Evolutionary conservation across 2,329 filamentous ascomycete species (phyloP).

Genomic region (Fusarium napiforme): DNA sequence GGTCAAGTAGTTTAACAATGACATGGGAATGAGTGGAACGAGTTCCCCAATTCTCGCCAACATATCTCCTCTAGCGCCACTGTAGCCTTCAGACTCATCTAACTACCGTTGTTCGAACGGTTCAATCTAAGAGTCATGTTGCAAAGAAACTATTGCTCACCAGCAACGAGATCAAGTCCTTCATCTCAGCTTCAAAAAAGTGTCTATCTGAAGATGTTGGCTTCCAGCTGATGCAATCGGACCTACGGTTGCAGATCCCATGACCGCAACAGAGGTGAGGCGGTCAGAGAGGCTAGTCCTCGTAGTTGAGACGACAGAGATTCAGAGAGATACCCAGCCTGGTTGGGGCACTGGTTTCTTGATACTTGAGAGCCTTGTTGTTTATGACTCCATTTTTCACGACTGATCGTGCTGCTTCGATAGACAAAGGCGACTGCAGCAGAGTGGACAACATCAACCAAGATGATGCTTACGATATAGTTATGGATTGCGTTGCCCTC

Average conservation of each 20-base stretch:
- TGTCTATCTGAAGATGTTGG: rapidly evolving
- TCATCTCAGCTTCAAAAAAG: not conserved
- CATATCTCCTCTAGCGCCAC: not conserved
- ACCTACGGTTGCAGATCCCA: not conserved
- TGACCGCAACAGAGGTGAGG: not conserved
- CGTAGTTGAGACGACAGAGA: not conserved
- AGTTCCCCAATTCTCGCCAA: not conserved
- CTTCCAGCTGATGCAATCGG: not conserved
- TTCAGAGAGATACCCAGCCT: not conserved
- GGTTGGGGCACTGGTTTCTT: rapidly evolving
- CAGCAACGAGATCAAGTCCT: too few species aligned
- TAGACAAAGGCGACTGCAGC: not conserved
- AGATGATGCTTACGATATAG: not conserved
- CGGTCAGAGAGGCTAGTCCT: too few species aligned
- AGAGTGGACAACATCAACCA: not conserved
- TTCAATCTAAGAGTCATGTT: not conserved
- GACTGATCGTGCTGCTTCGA: not conserved
- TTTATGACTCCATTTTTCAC: not conserved
- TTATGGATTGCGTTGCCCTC: too few species aligned
- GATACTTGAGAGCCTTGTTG: too few species aligned
- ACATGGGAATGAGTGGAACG: too few species aligned
- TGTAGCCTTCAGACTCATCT: not conserved
- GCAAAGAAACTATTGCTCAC: rapidly evolving
- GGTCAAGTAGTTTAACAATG: rapidly evolving
- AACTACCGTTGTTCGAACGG: not conserved